Conservation (phyloP, 1,139 yeast genomes). For the Debaryomycetaceae sp. region DNA sequence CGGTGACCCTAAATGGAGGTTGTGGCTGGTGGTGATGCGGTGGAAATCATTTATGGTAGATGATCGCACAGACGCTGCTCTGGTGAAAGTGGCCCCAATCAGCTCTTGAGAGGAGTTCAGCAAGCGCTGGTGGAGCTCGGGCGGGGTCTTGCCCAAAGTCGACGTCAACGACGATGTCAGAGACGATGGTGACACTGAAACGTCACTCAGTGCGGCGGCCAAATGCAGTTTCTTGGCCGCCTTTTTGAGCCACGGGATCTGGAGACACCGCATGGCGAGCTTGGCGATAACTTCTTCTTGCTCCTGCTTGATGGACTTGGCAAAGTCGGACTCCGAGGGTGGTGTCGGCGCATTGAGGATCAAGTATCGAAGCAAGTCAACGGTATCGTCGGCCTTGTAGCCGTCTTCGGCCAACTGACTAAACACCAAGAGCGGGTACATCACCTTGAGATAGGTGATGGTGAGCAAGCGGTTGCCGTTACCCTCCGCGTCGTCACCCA, state of each 20-base stretch:
- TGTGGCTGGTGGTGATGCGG: constrained; percentile 30
- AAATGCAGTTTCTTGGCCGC: no score
- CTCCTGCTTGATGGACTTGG: constrained; percentile 13
- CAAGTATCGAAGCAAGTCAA: constrained; percentile 47
- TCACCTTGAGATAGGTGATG: constrained; percentile 71
- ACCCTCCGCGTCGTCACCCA: constrained; percentile 21
- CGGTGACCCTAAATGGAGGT: no score
- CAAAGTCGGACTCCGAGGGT: constrained; percentile 8
- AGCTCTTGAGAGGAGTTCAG: constrained; percentile 19
- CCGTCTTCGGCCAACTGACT: constrained; percentile 53
- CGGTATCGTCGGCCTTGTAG: constrained; percentile 57
- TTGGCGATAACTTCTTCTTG: constrained; percentile 45
- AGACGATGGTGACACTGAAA: constrained; percentile 4
- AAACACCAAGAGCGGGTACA: constrained; percentile 65
- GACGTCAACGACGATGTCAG: constrained; percentile 7
- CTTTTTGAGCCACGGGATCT: constrained; percentile 50
- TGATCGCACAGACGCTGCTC: constrained; percentile 38
- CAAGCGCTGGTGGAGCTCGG: constrained; percentile 5
- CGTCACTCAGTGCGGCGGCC: background rate
- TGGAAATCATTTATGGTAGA: constrained; percentile 35
- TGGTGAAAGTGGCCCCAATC: constrained; percentile 22
- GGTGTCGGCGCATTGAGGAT: constrained; percentile 19
- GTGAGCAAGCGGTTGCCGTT: constrained; percentile 54
- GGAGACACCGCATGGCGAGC: constrained; percentile 59
- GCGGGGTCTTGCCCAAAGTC: constrained; percentile 4